Evolutionary conservation across 2,329 filamentous ascomycete genomes (phyloP).

Genomic region (Chalaropsis ovoidea): DNA sequence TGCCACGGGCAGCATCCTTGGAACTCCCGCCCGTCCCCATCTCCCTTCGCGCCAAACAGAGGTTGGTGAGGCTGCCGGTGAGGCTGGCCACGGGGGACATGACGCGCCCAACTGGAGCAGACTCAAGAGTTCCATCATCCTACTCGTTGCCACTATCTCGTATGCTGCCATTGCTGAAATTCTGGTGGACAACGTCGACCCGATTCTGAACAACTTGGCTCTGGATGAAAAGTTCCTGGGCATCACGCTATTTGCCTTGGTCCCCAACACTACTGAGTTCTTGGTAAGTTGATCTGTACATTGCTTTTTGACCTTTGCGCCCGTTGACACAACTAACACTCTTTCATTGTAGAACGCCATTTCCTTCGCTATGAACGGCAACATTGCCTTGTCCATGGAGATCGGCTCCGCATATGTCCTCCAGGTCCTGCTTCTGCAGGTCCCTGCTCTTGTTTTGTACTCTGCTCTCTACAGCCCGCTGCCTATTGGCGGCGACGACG

Average conservation of each 20-base stretch:
- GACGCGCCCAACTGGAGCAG: constrained; percentile 98
- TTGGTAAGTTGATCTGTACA: constrained; percentile 48
- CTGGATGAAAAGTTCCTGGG: constrained; percentile 97
- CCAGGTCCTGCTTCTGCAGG: constrained; percentile 89
- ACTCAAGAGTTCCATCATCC: constrained; percentile 77
- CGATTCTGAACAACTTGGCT: constrained; percentile 79
- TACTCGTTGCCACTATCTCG: constrained; percentile 77
- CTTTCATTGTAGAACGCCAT: constrained; percentile 65
- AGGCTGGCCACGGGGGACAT: constrained; percentile 60
- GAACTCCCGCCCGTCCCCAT: constrained; percentile 8
- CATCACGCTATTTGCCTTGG: constrained; percentile 90
- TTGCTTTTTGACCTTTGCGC: constrained; percentile 18
- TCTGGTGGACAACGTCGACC: constrained; percentile 89
- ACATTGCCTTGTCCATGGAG: constrained; percentile 97
- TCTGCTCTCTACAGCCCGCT: constrained; percentile 59
- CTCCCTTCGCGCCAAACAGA: constrained; percentile 20
- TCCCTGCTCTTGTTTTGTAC: constrained; percentile 85
- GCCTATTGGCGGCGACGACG: constrained; percentile 32
- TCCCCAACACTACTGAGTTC: constrained; percentile 97
- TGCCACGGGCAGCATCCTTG: not conserved
- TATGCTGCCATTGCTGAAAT: constrained; percentile 98
- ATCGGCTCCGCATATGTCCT: constrained; percentile 95
- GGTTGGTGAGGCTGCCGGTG: constrained; percentile 31
- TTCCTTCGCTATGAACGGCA: constrained; percentile 98
- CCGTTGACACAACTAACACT: constrained; percentile 26